These are phyloP conservation scores for Tulasnella sp. DNA, from an alignment of 768 basidiomycete genomes.

Conservation along the genomic window DNA sequence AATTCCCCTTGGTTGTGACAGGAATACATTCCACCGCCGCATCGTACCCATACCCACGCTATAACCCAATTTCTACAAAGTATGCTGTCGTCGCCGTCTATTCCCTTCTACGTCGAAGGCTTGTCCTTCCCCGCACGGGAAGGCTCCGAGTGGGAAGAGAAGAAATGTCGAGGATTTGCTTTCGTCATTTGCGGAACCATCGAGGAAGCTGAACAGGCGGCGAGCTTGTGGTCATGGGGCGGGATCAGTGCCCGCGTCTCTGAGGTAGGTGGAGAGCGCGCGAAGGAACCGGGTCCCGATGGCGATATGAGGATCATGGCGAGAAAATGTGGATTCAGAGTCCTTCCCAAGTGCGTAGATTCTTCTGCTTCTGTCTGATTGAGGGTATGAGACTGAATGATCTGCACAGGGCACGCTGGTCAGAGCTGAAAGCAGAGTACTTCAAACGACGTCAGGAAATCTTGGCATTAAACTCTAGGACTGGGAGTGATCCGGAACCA, in stretches of 20 bases:
- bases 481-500: too few species aligned
- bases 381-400: too few species aligned
- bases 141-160: conserved; percentile 50
- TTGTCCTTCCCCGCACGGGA: conserved; percentile 44
- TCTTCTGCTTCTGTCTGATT: not conserved
- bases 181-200: conserved; percentile 44
- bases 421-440: conserved; percentile 56
- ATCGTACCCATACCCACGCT: conserved; percentile 40
- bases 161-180: conserved; percentile 54
- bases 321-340: conserved; percentile 41
- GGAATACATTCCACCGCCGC: conserved; percentile 59
- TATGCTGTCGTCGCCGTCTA: conserved; percentile 26
- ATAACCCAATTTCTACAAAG: conserved; percentile 38
- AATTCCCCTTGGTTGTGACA: conserved; percentile 24
- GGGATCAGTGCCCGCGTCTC: not conserved
- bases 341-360: not conserved
- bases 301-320: conserved; percentile 31
- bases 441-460: conserved; percentile 24
- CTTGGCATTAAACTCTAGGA: not conserved
- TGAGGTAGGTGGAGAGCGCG: not conserved
- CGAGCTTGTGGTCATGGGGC: conserved; percentile 57
- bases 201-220: conserved; percentile 35
- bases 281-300: conserved; percentile 3
- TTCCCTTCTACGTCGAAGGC: conserved; percentile 35
- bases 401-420: conserved; percentile 51